Percentiles rank a stretch among this genome's conserved stretches.
These are phyloP conservation scores for Mycena amicta DNA, from an alignment of 768 basidiomycete species.

Conservation along the genomic window DNA sequence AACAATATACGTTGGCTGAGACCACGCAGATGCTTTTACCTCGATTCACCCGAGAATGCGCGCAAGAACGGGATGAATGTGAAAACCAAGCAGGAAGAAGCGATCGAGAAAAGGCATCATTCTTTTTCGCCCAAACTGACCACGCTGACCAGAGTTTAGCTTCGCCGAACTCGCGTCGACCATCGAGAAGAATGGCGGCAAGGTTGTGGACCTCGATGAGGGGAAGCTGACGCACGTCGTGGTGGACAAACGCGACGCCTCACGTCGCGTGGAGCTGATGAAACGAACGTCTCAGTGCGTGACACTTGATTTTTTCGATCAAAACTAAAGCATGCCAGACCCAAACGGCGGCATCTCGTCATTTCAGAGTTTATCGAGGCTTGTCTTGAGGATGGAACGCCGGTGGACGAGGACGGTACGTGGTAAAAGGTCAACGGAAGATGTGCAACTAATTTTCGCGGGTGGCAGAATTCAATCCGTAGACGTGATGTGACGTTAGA, in stretches of 20 bases:
- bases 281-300: slow-evolving; percentile 72
- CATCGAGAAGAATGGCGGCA: slow-evolving; percentile 75
- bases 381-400: slow-evolving; percentile 80
- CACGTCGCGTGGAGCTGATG: slow-evolving; percentile 70
- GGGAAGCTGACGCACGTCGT: slow-evolving; percentile 86
- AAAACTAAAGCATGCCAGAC: slow-evolving; percentile 47
- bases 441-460: slow-evolving; percentile 12
- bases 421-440: slow-evolving; percentile 8
- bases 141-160: slow-evolving; percentile 39
- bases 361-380: slow-evolving; percentile 76
- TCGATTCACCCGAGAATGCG: slow-evolving; percentile 83
- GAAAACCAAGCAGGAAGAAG: slow-evolving; percentile 53
- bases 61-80: slow-evolving; percentile 60
- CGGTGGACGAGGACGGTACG: slow-evolving; percentile 85
- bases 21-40: slow-evolving; percentile 73
- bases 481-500: neutral
- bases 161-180: slow-evolving; percentile 52
- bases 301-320: slow-evolving; percentile 11
- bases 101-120: slow-evolving; percentile 59
- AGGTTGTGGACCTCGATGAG: slow-evolving; percentile 66
- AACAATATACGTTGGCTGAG: neutral
- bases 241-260: slow-evolving; percentile 79
- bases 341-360: slow-evolving; percentile 78
- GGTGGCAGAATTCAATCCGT: slow-evolving; percentile 20
- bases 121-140: slow-evolving; percentile 5